Conservation (phyloP, 2,329 filamentous ascomycete genomes). For the Epichloe sylvatica region DNA sequence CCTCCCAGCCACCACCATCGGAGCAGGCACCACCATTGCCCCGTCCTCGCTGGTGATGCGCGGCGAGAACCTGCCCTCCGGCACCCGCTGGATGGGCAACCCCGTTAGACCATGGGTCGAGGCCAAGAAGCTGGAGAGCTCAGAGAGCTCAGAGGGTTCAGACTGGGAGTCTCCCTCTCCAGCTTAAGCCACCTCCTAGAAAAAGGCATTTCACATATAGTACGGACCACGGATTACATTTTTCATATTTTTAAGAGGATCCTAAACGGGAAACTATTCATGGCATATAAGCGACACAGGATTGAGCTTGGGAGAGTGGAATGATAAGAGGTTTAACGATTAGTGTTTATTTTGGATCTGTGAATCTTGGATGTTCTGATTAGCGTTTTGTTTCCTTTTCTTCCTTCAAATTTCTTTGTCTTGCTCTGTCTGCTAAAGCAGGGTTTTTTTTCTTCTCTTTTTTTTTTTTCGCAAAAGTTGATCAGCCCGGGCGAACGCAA, state of each 20-base stretch:
- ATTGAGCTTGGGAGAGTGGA: neutral
- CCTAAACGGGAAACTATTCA: neutral
- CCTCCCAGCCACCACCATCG: slow-evolving; percentile 10
- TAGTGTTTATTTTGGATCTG: neutral
- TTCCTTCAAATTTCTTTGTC: neutral
- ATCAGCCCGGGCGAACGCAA: neutral
- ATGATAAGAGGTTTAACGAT: neutral
- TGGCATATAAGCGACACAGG: neutral
- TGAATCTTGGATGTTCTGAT: neutral
- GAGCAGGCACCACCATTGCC: slow-evolving; percentile 9
- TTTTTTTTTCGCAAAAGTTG: neutral
- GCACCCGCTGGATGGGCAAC: slow-evolving; percentile 11
- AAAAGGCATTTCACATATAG: neutral
- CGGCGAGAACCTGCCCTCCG: slow-evolving; percentile 9
- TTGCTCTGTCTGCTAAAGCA: neutral
- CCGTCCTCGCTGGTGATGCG: slow-evolving; percentile 11
- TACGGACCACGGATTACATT: neutral
- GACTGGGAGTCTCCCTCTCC: slow-evolving; percentile 3
- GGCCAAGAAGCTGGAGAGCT: neutral
- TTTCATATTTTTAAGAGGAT: neutral
- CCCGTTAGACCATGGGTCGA: slow-evolving; percentile 10
- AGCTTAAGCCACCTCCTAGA: neutral
- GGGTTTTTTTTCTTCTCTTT: neutral
- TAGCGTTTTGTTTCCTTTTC: neutral
- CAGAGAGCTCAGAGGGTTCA: slow-evolving; percentile 2